Base-by-base conservation (phyloP, 1,284 basidiomycete species). In the Ganoderma resinaceum region DNA sequence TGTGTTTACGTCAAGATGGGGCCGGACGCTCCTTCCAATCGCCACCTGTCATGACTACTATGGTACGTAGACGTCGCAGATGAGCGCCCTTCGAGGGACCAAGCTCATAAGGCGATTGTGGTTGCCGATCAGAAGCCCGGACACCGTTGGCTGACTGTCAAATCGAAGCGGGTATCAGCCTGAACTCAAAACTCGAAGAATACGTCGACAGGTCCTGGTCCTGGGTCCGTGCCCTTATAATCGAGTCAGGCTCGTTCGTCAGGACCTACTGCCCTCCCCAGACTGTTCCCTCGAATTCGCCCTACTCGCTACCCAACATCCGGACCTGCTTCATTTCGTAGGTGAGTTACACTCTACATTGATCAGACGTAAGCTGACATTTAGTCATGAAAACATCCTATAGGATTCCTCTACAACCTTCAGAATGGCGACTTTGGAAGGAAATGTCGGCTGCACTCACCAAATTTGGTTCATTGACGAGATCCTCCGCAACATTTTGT, bases 401-500 rank as follows among this genome's bases (percentile, higher is more conserved):
- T 7, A 35, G n/a, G 33, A 29, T 57, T 57, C 33, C 0, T 37
- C 9, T 11, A 3, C 18, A 12, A 57, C 4, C 20, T 11, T n/a
- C 33, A 18, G 31, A n/a, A 57, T 57, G 55, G 33, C 33, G 20
- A 11, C 31, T 3, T 31, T 57, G 29, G 20, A 20, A 55, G 16
- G 29, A 20, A 23, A n/a, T 35, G 33, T 49, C 33, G 18, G 31
- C 31, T 11, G 29, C 20, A 11, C 37, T 35, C 62, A 61, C 52
- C 61, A 42, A 23, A 29, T 66, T 8, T 68, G 65, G 67, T 55
- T 62, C 20, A 72, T 72, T 46, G 71, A 72, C 65, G 71, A 72
- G 52, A 31, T 72, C 35, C 60, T 70, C 26, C 63, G 71, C 20
- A 68, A 68, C 29, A 66, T 72, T 40, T 60, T 72, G 26, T 40